Conservation (phyloP, 768 basidiomycete genomes). For the Suillus variegatus region DNA sequence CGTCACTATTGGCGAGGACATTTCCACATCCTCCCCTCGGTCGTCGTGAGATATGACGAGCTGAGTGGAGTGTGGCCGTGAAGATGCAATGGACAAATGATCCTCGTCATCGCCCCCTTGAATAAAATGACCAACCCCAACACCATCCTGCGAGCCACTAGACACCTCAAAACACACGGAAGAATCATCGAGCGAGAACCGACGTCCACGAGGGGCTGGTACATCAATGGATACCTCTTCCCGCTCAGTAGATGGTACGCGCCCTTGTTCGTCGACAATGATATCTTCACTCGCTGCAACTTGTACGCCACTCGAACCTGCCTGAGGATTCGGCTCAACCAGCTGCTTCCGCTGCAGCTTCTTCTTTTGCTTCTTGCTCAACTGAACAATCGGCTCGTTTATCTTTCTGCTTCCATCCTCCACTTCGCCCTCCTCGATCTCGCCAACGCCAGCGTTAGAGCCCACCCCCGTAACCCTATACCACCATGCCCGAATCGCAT, state of each 20-base stretch:
- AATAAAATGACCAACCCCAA: neutral
- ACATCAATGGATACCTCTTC: neutral
- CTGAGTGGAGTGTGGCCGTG: constrained; percentile 7
- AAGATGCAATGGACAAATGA: constrained; percentile 12
- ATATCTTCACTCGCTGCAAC: neutral
- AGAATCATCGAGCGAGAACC: neutral
- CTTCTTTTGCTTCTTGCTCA: constrained; percentile 11
- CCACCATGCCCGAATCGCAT: constrained; percentile 19
- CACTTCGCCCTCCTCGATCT: constrained; percentile 19
- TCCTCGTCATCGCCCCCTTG: constrained; percentile 4
- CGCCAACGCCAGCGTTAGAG: constrained; percentile 8
- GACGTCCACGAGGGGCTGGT: neutral
- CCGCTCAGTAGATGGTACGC: neutral
- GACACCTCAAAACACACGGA: neutral
- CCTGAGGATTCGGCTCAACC: neutral
- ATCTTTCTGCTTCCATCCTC: constrained; percentile 8
- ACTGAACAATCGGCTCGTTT: neutral
- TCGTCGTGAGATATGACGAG: neutral
- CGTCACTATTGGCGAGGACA: constrained; percentile 10
- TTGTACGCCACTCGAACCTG: neutral
- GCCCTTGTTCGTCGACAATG: neutral
- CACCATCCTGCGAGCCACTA: neutral
- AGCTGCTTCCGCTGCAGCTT: constrained; percentile 1
- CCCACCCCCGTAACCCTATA: constrained; percentile 13
- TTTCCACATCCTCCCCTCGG: constrained; percentile 11